Percentiles rank a stretch among this genome's conserved stretches.
These are phyloP conservation scores for Fremontodendron californicum DNA, from an alignment of 345 rosid genomes.

Conservation along the genomic window DNA sequence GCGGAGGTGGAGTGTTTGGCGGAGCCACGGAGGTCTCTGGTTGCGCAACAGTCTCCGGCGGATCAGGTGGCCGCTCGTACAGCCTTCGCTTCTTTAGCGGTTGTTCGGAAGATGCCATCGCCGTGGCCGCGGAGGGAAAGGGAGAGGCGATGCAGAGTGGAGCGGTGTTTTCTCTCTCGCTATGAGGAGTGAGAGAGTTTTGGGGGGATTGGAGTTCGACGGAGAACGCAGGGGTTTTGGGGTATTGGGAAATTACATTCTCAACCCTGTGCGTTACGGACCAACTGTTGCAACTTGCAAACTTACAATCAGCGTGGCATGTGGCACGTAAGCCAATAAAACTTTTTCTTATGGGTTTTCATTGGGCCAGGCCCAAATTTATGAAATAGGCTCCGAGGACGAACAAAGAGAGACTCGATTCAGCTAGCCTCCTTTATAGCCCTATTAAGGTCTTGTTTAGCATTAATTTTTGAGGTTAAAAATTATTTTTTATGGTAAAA, in stretches of 20 bases:
- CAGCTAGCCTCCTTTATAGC: too few relatives aligned
- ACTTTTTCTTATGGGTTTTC: background rate
- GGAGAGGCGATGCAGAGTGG: background rate
- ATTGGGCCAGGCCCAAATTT: too few relatives aligned
- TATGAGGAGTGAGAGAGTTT: background rate
- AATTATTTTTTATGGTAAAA: too few relatives aligned
- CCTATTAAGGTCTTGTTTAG: too few relatives aligned
- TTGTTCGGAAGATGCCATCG: conserved; percentile 74
- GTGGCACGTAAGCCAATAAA: background rate
- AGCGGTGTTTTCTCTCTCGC: background rate
- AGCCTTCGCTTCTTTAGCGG: conserved; percentile 90
- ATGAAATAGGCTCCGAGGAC: too few relatives aligned
- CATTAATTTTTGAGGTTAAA: too few relatives aligned
- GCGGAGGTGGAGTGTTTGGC: conserved; percentile 58
- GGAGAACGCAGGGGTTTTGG: too few relatives aligned
- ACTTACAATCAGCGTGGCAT: background rate
- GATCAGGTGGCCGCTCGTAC: conserved; percentile 49
- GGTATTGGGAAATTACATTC: background rate
- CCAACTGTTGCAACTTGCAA: background rate
- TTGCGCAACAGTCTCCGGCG: conserved; percentile 23
- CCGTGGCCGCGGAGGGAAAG: conserved; percentile 7
- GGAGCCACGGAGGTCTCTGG: conserved; percentile 27
- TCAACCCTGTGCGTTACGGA: background rate
- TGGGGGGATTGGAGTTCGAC: background rate
- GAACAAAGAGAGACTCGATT: too few relatives aligned